Percentiles rank a stretch among this genome's conserved stretches.
These are phyloP conservation scores for Fusarium cyanostomum DNA, from an alignment of 2,329 filamentous ascomycete species.

Conservation along the genomic window DNA sequence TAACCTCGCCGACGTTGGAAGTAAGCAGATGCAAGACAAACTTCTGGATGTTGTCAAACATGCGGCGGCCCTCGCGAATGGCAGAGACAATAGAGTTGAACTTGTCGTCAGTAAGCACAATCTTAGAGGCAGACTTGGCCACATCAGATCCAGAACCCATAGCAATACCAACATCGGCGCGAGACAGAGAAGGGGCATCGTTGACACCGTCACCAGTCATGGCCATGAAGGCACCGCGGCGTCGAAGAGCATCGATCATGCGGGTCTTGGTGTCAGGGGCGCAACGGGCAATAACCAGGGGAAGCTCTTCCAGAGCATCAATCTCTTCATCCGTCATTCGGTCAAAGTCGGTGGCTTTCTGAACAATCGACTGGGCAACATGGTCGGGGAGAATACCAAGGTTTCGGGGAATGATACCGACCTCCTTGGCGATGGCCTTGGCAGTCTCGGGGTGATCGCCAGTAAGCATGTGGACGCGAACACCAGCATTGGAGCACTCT, in stretches of 20 bases:
- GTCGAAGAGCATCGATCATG: conserved; percentile 89
- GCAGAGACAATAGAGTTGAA: conserved; percentile 87
- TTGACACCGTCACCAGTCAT: conserved; percentile 94
- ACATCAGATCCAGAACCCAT: conserved; percentile 92
- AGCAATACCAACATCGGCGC: conserved; percentile 85
- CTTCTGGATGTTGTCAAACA: conserved; percentile 91
- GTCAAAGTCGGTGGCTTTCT: conserved; percentile 82
- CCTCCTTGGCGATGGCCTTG: conserved; percentile 79
- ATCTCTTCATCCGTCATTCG: conserved; percentile 78
- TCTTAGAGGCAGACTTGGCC: conserved; percentile 82
- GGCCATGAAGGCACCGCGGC: conserved; percentile 78
- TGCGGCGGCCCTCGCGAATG: conserved; percentile 82
- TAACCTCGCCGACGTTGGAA: conserved; percentile 86
- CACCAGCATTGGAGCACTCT: conserved; percentile 77
- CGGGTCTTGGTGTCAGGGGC: conserved; percentile 87
- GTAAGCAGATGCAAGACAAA: conserved; percentile 83
- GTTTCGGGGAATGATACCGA: conserved; percentile 77
- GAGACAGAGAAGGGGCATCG: conserved; percentile 82
- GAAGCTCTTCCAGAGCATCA: conserved; percentile 77
- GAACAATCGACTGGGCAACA: conserved; percentile 74
- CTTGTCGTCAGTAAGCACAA: conserved; percentile 88
- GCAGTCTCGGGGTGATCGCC: conserved; percentile 84
- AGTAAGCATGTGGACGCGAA: conserved; percentile 85
- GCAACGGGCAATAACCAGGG: conserved; percentile 84
- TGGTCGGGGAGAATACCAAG: conserved; percentile 66